Percentiles rank a stretch among this genome's conserved stretches.
These are phyloP conservation scores for Apiospora aurea DNA, from an alignment of 2,329 filamentous ascomycete species.

Conservation along the genomic window DNA sequence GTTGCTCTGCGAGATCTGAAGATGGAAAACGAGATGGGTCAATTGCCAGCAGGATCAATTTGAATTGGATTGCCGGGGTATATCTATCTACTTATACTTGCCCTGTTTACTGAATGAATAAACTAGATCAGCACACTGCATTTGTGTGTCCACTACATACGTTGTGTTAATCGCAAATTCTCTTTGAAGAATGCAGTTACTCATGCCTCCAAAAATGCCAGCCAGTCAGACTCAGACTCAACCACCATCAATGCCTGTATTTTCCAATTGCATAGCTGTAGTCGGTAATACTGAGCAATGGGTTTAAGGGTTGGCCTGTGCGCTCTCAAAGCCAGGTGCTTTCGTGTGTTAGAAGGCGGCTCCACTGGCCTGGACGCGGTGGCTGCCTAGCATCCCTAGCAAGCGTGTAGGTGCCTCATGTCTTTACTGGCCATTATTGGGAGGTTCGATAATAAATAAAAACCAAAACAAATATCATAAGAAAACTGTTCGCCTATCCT, in stretches of 20 bases:
- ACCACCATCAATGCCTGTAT: not conserved
- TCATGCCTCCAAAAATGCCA: no score
- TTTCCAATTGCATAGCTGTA: slow-evolving; percentile 9
- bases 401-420: slow-evolving; percentile 18
- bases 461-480: slow-evolving; percentile 29
- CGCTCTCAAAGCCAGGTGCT: not conserved
- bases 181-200: not conserved
- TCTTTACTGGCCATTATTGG: not conserved
- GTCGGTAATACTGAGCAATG: not conserved
- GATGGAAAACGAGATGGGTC: not conserved
- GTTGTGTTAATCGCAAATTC: not conserved
- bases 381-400: slow-evolving; percentile 14
- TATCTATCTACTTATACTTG: not conserved
- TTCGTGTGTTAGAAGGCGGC: not conserved
- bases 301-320: not conserved
- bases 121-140: not conserved
- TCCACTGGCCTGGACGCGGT: slow-evolving; percentile 10
- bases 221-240: not conserved
- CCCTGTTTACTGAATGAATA: not conserved
- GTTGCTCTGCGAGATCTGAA: not conserved
- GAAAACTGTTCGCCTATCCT: not conserved
- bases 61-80: not conserved
- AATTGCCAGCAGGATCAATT: not conserved
- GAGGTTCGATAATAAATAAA: not conserved
- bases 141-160: not conserved